Conservation (phyloP, 1,284 basidiomycete genomes). For the Taiwanofungus camphoratus region DNA sequence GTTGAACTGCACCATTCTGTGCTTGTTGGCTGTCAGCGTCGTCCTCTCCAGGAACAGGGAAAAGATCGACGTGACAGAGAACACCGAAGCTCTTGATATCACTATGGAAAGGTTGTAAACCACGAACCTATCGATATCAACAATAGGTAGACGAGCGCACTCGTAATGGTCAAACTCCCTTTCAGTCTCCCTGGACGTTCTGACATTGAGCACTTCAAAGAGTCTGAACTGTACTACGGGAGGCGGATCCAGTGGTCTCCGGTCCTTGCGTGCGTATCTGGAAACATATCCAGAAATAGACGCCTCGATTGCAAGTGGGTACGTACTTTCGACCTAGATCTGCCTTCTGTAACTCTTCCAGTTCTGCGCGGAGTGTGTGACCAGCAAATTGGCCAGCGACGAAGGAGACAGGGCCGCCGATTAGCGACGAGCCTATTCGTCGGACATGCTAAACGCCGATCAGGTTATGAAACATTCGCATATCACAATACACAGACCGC, state of each 20-base stretch:
- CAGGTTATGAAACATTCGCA: background rate
- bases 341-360: constrained; percentile 13
- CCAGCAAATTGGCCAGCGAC: constrained; percentile 9
- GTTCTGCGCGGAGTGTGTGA: constrained; percentile 10
- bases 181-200: constrained; percentile 25
- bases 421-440: background rate
- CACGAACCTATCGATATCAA: constrained; percentile 1
- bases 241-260: constrained; percentile 34
- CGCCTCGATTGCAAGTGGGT: background rate
- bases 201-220: constrained; percentile 16
- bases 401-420: constrained; percentile 6
- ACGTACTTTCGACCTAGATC: constrained; percentile 14
- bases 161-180: constrained; percentile 33
- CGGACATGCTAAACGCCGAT: constrained; percentile 1
- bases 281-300: background rate
- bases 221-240: constrained; percentile 32
- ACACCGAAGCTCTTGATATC: constrained; percentile 45
- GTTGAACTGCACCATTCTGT: background rate
- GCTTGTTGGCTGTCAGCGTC: background rate
- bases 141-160: constrained; percentile 22
- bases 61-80: constrained; percentile 62
- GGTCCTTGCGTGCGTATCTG: constrained; percentile 32
- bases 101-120: constrained; percentile 23
- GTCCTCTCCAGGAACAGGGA: constrained; percentile 37
- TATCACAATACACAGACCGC: background rate